Percentiles rank a stretch among this genome's conserved stretches.
These are phyloP conservation scores for Sporisorium scitamineum DNA, from an alignment of 1,284 basidiomycete species.

Conservation along the genomic window DNA sequence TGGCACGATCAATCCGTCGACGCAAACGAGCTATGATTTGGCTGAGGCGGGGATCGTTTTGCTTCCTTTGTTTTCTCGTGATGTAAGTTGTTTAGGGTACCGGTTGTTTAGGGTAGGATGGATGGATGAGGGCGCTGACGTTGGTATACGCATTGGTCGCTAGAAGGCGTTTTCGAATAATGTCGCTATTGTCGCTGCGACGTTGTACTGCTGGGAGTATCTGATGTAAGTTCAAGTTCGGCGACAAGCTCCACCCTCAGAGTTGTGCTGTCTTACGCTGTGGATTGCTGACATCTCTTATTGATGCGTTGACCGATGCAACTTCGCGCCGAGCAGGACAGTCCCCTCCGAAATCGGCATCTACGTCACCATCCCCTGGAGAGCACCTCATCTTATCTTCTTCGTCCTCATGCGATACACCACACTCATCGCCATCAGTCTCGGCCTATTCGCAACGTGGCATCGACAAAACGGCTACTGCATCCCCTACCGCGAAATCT, in stretches of 20 bases:
- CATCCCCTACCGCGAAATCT: constrained; percentile 37
- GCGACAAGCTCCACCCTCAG: too few relatives aligned
- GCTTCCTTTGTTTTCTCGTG: constrained; percentile 11
- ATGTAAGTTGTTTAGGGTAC: constrained; percentile 9
- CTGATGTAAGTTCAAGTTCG: constrained; percentile 22
- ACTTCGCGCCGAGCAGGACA: constrained; percentile 12
- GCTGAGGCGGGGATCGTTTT: constrained; percentile 2
- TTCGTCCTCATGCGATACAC: constrained; percentile 56
- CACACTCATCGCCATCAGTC: constrained; percentile 37
- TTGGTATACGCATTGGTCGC: neutral
- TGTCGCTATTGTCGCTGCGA: constrained; percentile 30
- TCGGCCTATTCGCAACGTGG: constrained; percentile 48
- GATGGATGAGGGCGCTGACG: neutral
- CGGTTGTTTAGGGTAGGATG: neutral
- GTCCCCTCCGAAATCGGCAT: constrained; percentile 30
- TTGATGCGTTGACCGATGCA: constrained; percentile 1
- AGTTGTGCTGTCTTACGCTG: too few relatives aligned
- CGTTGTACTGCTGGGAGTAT: constrained; percentile 41
- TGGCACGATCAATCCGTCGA: neutral
- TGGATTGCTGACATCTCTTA: neutral
- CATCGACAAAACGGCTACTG: constrained; percentile 23
- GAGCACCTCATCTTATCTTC: constrained; percentile 45
- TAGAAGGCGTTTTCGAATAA: constrained; percentile 16
- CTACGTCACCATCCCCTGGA: constrained; percentile 25
- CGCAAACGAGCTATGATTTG: neutral